Evolutionary conservation across 805 yeast genomes (phyloP).

Genomic region (Naumovozyma dairenensis): DNA sequence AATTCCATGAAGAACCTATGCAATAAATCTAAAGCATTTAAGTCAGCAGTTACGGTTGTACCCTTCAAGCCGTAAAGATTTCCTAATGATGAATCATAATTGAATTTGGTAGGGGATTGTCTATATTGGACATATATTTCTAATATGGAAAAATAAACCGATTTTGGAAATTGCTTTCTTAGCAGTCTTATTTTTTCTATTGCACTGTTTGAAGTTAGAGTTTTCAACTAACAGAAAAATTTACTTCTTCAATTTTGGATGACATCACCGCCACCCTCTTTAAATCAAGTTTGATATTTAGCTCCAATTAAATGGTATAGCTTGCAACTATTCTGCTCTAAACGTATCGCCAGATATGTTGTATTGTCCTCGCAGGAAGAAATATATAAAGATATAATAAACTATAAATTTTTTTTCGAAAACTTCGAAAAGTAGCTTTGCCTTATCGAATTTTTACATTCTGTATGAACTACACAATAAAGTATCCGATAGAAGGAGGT

Average conservation of each 20-base stretch:
- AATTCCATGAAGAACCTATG: slow-evolving; percentile 35
- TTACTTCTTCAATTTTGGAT: slow-evolving; percentile 25
- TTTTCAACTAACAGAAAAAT: slow-evolving; percentile 38
- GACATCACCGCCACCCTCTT: no score
- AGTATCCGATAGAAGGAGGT: no score
- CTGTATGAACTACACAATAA: no score
- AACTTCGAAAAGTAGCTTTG: no score
- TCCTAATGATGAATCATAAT: slow-evolving; percentile 23
- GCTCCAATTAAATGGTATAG: no score
- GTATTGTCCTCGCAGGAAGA: no score
- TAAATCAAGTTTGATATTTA: no score
- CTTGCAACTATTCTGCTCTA: no score
- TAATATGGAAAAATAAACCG: slow-evolving; percentile 38
- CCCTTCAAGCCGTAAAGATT: slow-evolving; percentile 21
- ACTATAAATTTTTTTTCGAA: no score
- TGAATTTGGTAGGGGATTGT: slow-evolving; percentile 24
- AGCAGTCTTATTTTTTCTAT: slow-evolving; percentile 34
- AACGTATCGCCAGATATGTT: no score
- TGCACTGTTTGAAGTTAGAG: slow-evolving; percentile 44
- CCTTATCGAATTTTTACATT: no score
- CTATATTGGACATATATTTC: slow-evolving; percentile 25
- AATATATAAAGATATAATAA: no score
- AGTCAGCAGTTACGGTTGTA: slow-evolving; percentile 35
- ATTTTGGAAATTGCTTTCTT: slow-evolving; percentile 45
- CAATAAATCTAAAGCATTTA: slow-evolving; percentile 40